phyloP scores from a whole-genome alignment of 371 early-diverging fungal genomes.

The Quaeritorhiza haematococci region DNA sequence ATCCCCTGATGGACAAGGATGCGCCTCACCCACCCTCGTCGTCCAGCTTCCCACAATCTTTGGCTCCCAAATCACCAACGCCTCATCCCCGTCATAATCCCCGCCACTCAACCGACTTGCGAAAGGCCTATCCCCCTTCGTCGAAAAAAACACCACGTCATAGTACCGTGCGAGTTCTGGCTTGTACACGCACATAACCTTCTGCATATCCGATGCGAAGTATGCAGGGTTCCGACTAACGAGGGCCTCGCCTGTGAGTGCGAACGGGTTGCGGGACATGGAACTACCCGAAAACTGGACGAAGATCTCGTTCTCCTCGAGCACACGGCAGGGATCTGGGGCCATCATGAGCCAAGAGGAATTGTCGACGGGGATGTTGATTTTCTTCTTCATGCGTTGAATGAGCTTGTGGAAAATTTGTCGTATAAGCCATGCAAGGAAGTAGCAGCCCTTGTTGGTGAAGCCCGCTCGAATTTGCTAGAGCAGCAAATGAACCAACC shows the following conservation, averaged over 20 bases:
- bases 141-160: conserved; percentile 19
- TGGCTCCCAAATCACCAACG: conserved; percentile 23
- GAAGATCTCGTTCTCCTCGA: conserved; percentile 3
- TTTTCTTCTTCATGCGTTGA: not conserved
- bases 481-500: too few species aligned
- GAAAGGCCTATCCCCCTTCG: conserved; percentile 11
- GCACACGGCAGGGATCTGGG: conserved; percentile 6
- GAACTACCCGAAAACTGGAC: too few species aligned
- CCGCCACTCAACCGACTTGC: conserved; percentile 24
- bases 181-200: conserved; percentile 3
- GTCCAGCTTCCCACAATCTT: conserved; percentile 13
- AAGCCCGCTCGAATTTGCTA: conserved; percentile 10
- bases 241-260: not conserved
- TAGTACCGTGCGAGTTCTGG: not conserved
- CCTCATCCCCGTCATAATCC: conserved; percentile 30
- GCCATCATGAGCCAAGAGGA: conserved; percentile 9
- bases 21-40: too few species aligned
- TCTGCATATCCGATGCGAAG: conserved; percentile 4
- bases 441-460: not conserved
- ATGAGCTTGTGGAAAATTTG: not conserved
- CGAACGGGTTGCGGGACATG: not conserved
- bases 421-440: not conserved
- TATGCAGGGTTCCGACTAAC: conserved; percentile 15
- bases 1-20: too few species aligned
- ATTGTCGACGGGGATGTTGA: conserved; percentile 5